phyloP scores from a whole-genome alignment of 139 green algal genomes.

The Ulvella scutata region DNA sequence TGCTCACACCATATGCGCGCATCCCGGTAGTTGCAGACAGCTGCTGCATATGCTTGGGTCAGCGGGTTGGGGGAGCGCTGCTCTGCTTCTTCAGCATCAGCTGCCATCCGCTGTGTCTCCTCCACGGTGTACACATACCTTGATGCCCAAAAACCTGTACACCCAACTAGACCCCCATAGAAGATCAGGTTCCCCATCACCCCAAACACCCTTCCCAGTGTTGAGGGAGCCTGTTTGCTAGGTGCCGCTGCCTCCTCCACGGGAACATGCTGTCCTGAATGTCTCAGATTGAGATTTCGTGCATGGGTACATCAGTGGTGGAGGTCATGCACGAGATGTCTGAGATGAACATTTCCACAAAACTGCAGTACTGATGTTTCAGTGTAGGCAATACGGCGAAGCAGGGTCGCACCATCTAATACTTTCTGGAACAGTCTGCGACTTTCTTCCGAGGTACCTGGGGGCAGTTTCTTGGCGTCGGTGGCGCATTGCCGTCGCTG shows the following conservation, averaged over 20 bases:
- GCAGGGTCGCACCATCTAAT: background rate
- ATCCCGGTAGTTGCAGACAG: background rate
- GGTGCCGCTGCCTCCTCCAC: background rate
- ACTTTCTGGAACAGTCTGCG: background rate
- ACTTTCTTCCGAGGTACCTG: no score
- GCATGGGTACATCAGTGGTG: no score
- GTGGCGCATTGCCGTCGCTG: no score
- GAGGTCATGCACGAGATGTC: no score
- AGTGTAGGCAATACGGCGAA: no score
- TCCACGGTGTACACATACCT: background rate
- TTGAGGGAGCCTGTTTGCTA: background rate
- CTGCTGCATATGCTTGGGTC: background rate
- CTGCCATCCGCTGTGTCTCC: background rate
- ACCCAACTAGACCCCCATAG: background rate
- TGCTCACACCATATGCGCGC: background rate
- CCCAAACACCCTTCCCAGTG: background rate
- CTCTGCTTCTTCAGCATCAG: background rate
- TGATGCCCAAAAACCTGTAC: background rate
- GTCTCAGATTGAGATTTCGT: no score
- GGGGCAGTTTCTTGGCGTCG: no score
- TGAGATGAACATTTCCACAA: no score
- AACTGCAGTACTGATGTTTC: no score
- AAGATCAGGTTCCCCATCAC: background rate
- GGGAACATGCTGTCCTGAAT: background rate
- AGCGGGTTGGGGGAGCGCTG: background rate